A percentile compares a stretch with the other conserved stretches of the same genome.
Conservation (phyloP, 2,329 filamentous ascomycete species). For the Harringtonia lauricola region DNA sequence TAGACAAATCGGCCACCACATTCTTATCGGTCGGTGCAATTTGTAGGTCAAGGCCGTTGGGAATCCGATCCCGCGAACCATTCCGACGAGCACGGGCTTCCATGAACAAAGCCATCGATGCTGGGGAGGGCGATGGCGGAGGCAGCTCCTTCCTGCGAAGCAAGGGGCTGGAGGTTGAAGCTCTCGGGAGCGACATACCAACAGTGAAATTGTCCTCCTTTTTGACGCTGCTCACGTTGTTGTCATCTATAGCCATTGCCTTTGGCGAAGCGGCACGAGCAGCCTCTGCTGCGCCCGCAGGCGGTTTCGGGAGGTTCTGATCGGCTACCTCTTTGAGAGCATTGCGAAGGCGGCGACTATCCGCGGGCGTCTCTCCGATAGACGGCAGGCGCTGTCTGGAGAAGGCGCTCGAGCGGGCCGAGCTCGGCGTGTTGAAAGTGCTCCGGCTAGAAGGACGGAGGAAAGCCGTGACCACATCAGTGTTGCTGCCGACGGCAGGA, state of each 20-base stretch:
- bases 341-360: slow-evolving; percentile 16
- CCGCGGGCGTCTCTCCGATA: slow-evolving; percentile 55
- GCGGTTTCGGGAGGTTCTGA: slow-evolving; percentile 4
- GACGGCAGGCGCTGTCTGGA: slow-evolving; percentile 60
- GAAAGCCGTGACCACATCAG: slow-evolving; percentile 57
- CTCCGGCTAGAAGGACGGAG: slow-evolving; percentile 56
- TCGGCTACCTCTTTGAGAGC: slow-evolving; percentile 12
- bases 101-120: slow-evolving; percentile 50
- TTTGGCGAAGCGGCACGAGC: slow-evolving; percentile 22
- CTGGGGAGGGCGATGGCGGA: slow-evolving; percentile 58
- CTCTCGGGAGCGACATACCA: slow-evolving; percentile 45
- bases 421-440: slow-evolving; percentile 58
- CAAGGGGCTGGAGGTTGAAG: slow-evolving; percentile 57
- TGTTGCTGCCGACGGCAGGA: slow-evolving; percentile 53
- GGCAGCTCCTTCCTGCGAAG: slow-evolving; percentile 35
- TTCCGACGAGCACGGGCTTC: slow-evolving; percentile 51
- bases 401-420: slow-evolving; percentile 50
- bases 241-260: slow-evolving; percentile 1
- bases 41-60: slow-evolving; percentile 55
- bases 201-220: slow-evolving; percentile 15
- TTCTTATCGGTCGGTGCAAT: slow-evolving; percentile 32
- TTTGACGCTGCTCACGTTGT: slow-evolving; percentile 23
- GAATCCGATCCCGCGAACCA: slow-evolving; percentile 68
- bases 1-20: slow-evolving; percentile 39
- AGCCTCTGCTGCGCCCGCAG: slow-evolving; percentile 15